Evolutionary conservation across 768 basidiomycete genomes (phyloP), one percentile per base, ranked within the genome.

Genomic region (Mycena olivaceomarginata): DNA sequence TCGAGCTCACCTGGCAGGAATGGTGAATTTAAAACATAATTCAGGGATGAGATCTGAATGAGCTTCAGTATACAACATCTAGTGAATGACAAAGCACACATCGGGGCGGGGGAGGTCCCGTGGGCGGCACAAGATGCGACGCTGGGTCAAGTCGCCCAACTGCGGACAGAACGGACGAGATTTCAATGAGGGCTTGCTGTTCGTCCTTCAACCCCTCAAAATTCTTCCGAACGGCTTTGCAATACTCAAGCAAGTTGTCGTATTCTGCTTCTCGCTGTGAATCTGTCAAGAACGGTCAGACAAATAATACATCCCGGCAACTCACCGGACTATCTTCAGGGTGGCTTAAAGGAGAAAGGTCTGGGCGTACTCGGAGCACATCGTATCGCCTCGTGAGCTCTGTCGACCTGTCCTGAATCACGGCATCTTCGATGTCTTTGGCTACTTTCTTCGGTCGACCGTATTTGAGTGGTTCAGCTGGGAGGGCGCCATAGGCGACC

Each of bases 41-140:
- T 97, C 96, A n/a, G 96, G 96, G 80, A 97, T 95, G 53, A 97
- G 87, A 83, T 94, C 96, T 97, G 82, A 11, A 70, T 18, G 59
- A 65, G 15, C 40, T 76, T 76, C 25, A 72, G 74, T 46, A 48
- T 53, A 39, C 59, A 16, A 22, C 41, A 60, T 40, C 40, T 12
- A 20, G 39, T 65, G 59, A 37, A 48, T 43, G 56, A 37, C 20
- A n/a, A 39, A 25, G 81, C 91, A 43, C 83, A 95, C 95, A 94
- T 86, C 94, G 95, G 9, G 89, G 85, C 7, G 88, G 85, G 4
- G 81, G 83, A 80, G 87, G 90, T 76, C 75, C 82, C 69, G 87
- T 81, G 53, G 82, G 82, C 43, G 86, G 82, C 64, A 84, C 79
- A 56, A 88, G 85, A 80, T 86, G 89, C 57, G 89, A 87, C 41